Base-by-base conservation (phyloP, 116 monocot genomes). In the Dioscorea cayenensis region DNA sequence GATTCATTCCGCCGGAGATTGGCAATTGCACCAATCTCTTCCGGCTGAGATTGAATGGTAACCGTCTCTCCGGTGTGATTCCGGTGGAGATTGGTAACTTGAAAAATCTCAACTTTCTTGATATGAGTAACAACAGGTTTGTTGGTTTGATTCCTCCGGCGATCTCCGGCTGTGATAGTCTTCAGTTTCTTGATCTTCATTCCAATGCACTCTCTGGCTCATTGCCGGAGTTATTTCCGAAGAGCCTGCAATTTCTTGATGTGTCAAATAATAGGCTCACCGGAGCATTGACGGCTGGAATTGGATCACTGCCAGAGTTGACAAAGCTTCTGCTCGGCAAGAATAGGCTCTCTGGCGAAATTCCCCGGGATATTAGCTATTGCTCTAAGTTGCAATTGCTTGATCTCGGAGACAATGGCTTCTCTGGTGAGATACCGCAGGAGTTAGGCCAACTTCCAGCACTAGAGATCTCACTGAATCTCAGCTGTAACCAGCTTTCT, bases 141-240 rank as follows among this genome's bases (percentile, higher is more conserved):
- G 82, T 71, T 18, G 90, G 90, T 7, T 60, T 28, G 51, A 83
- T 96, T 58, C 92, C 96, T 10, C 64, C 66, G 35, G 83, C 87
- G 29, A 75, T 92, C 22, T 88, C 88, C 0, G 78, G 77, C 2
- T 96, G 92, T 48, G 65, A 76, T 9, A 74, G 51, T 17, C 87
- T 96, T 10, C 77, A 87, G 65, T 97, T 88, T 74, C 77, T 97
- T 38, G 97, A 97, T 51, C 76, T 97, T 37, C 97, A 97, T 58
- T 93, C 90, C 7, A 97, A 97, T 69, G 67, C 73, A 0, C 70
- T 97, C 16, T 27, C 73, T 1, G 97, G 94, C 0, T 19, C 37
- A 8, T 67, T 93, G 48, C 97, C 97, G 52, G 87, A 78, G 12
- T 63, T 32, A 0, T 55, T 97, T 1, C 93, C 93, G 14, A 70